Evolutionary conservation across 2,329 filamentous ascomycete species (phyloP), one percentile per base, ranked within the genome.

Genomic region (Sporothrix inflata): DNA sequence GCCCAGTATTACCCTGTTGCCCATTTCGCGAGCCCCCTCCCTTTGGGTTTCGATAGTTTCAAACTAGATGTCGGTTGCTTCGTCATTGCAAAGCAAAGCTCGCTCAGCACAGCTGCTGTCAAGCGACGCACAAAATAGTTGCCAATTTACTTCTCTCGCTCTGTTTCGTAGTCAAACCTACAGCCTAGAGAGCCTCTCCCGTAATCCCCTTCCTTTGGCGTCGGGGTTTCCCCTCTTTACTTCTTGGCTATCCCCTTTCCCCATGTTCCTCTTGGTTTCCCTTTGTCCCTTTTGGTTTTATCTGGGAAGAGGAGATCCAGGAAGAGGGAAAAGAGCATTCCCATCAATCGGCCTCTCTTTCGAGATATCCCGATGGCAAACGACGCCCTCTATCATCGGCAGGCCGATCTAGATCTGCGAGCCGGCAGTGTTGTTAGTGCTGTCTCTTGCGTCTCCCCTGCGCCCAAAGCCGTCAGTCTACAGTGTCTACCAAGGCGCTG

Each of bases 151-250:
- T 4, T 16, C 5, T 30, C 14, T 19, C n/a, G n/a, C n/a, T n/a
- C n/a, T n/a, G n/a, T n/a, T 57, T 57, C 53, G 53, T 57, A 34
- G 53, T 57, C 12, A 34, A 34, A 6, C 30, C 24, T 11, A 57
- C 11, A 14, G 4, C 38, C 1, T n/a, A n/a, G n/a, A n/a, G n/a
- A n/a, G n/a, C n/a, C 57, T 40, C 34, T 61, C 9, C 27, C 16
- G 57, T 21, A 40, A 40, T 61, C 53, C 55, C 55, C 55, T 34
- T 60, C n/a, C 53, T 57, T 57, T 57, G 27, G 24, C 53, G 16
- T 34, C 53, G 49, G 7, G 24, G 24, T 24, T 12, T 34, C 24
- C 21, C 21, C n/a, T 21, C 47, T 51, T 51, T 51, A 3, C 30
- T 6, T n/a, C n/a, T n/a, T n/a, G n/a, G n/a, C n/a, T n/a, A n/a